Base-by-base conservation (phyloP, 352 stramenopile genomes). In the Phytophthora fragariaefolia region DNA sequence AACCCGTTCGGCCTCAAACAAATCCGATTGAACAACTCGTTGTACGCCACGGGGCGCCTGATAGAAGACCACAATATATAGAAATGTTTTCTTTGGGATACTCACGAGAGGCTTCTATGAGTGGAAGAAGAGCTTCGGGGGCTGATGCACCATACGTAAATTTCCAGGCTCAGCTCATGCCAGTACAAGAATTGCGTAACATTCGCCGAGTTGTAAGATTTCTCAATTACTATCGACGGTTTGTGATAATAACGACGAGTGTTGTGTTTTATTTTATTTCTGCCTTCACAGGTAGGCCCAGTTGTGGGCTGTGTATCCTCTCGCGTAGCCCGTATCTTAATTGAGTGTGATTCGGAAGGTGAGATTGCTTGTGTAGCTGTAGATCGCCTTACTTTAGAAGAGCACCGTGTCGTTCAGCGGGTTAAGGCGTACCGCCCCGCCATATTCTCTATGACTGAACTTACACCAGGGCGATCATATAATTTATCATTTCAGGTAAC, bases 261-360 rank as follows among this genome's bases (percentile, higher is more conserved):
- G 32, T 4, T 3, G 27, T n/a, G n/a, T n/a, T 38, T 43, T 63
- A 20, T 60, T 36, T 18, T n/a, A 40, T 38, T 15, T n/a, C n/a
- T n/a, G n/a, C n/a, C n/a, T n/a, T n/a, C n/a, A n/a, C 26, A 85
- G 69, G 30, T 89, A 15, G 80, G 79, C 18, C 80, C 80, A 18
- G 53, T 87, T 13, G 53, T 89, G 18, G 80, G 80, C 15, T 75
- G 57, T 22, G 76, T 86, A 5, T 69, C 76, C 0, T 43, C 59
- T 58, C 64, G 50, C 1, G 47, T 53, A 1, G 77, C 74, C 45
- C 61, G 57, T 27, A 70, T 88, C 32, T 52, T 88, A 24, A 50
- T 90, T 22, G 81, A 87, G 60, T 73, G 70, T 15, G 71, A 82
- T 28, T 55, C 50, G 36, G 79, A 83, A 34, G 58, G 55, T 4